Evolutionary conservation across 495 filamentous ascomycete species (phyloP), one percentile per base, ranked within the genome.

Genomic region (Rostrohypoxylon terebratum): DNA sequence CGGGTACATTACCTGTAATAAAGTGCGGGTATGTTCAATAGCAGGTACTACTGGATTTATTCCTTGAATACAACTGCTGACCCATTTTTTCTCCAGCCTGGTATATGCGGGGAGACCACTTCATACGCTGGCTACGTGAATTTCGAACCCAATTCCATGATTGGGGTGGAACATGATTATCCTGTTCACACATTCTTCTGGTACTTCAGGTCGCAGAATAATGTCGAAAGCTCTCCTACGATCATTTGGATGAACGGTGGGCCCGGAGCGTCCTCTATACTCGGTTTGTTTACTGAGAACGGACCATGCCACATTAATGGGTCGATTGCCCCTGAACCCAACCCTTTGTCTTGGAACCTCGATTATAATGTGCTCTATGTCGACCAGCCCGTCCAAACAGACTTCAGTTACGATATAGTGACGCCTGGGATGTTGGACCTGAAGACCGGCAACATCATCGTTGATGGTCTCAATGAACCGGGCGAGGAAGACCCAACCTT

Each of bases 141-240:
- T 59, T 77, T 84, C 23, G 77, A 77, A 3, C 75, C 77, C 13
- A 58, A 57, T 36, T 53, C 72, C 3, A 68, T 72, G 48, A 64
- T 77, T 2, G 73, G 70, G 3, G 42, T 67, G 21, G 53, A 36
- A 53, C 83, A 83, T 51, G 77, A 85, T n/a, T 91, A 91, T 75
- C 81, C 86, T 31, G 88, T 91, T 63, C 91, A 92, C 75, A 91
- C 86, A n/a, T 92, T 91, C 73, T 93, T 93, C 79, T 93, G 91
- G 91, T 93, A 91, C 75, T 87, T 93, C 71, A 87, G 88, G 74
- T 86, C 89, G 0, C 82, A 88, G 34, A 83, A 87, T 21, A 81
- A 88, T 51, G 82, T 87, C 53, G 78, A 82, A 11, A 83, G 86
- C 34, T 87, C 85, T 23, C 87, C 86, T 4, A 79, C 91, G 14